These are phyloP conservation scores for Heliamphora exappendiculata DNA, from an alignment of 148 eudicot genomes.

Conservation along the genomic window DNA sequence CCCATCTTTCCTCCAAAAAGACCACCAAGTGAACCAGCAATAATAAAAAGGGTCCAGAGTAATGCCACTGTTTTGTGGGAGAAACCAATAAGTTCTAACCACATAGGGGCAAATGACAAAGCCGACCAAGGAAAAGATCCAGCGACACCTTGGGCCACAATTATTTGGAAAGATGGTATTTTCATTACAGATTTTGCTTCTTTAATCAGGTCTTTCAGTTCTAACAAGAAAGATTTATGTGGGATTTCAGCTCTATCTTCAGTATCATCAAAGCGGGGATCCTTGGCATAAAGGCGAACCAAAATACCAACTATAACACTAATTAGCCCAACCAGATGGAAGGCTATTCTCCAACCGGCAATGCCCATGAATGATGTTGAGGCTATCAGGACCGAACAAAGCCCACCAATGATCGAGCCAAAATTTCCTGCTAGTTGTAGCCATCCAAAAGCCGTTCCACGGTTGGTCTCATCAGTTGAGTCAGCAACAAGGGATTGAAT, in stretches of 20 bases:
- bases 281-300: constrained; percentile 66
- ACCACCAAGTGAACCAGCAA: constrained; percentile 58
- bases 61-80: constrained; percentile 68
- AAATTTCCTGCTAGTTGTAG: constrained; percentile 57
- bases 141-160: constrained; percentile 78
- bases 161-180: constrained; percentile 70
- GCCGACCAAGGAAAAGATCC: constrained; percentile 89
- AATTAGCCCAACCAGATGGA: constrained; percentile 61
- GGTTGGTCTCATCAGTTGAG: constrained; percentile 79
- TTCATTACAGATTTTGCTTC: constrained; percentile 61
- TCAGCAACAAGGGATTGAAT: constrained; percentile 82
- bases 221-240: constrained; percentile 30
- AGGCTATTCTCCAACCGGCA: constrained; percentile 85
- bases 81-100: constrained; percentile 89
- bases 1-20: constrained; percentile 85
- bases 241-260: constrained; percentile 17
- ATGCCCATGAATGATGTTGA: constrained; percentile 64
- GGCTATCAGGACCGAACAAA: constrained; percentile 58
- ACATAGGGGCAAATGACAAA: constrained; percentile 75
- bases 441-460: constrained; percentile 93
- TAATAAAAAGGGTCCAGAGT: constrained; percentile 49
- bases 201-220: constrained; percentile 40
- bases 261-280: constrained; percentile 45
- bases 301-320: constrained; percentile 72
- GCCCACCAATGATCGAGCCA: constrained; percentile 75